Conservation (phyloP, 108 stramenopile genomes). For the Nitzschia putrida region DNA sequence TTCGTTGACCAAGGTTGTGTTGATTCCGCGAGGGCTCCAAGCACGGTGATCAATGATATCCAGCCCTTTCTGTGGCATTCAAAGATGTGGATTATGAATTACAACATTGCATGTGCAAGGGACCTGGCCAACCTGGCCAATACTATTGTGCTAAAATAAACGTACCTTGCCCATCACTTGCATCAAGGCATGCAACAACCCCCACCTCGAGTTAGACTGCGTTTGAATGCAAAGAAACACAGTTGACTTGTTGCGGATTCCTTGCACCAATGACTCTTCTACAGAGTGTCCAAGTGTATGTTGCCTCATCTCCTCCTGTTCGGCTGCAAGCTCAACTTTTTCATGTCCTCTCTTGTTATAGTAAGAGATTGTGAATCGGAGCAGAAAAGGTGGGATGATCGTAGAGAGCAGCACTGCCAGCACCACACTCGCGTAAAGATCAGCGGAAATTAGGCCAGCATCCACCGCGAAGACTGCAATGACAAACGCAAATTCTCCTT, state of each 20-base stretch:
- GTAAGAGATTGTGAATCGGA: slow-evolving; percentile 73
- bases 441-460: slow-evolving; percentile 49
- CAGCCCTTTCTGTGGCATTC: slow-evolving; percentile 44
- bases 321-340: slow-evolving; percentile 45
- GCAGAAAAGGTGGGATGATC: slow-evolving; percentile 70
- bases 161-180: slow-evolving; percentile 38
- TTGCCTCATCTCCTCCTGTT: slow-evolving; percentile 48
- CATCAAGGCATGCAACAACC: slow-evolving; percentile 65
- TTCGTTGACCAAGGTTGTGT: slow-evolving; percentile 75
- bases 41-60: slow-evolving; percentile 81
- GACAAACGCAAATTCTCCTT: slow-evolving; percentile 83
- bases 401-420: slow-evolving; percentile 75
- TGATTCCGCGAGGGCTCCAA: slow-evolving; percentile 73
- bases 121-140: not conserved
- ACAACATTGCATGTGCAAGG: not conserved
- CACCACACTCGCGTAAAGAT: slow-evolving; percentile 72
- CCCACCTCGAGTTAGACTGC: slow-evolving; percentile 69
- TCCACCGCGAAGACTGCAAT: slow-evolving; percentile 72
- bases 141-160: not conserved
- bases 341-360: slow-evolving; percentile 65
- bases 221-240: slow-evolving; percentile 77
- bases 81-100: no score
- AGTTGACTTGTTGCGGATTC: slow-evolving; percentile 43
- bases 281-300: slow-evolving; percentile 3
- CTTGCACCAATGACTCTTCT: slow-evolving; percentile 32